A percentile compares a stretch with the other conserved stretches of the same genome.
Evolutionary conservation across 2,329 filamentous ascomycete genomes (phyloP).

Genomic region (Microdochium paspali): DNA sequence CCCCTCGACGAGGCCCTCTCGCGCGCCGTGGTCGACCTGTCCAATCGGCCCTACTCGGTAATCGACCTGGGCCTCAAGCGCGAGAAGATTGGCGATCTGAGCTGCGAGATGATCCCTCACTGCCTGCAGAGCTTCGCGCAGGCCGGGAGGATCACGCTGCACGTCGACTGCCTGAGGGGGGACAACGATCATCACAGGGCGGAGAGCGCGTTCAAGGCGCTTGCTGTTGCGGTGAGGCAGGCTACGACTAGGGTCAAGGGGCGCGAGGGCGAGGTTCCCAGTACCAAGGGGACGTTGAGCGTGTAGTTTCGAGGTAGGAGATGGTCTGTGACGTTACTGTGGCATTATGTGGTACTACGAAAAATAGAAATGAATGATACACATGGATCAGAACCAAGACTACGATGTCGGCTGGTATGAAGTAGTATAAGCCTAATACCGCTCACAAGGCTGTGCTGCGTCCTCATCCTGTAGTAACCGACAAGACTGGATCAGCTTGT

Average conservation of each 20-base stretch:
- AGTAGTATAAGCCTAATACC: too few relatives aligned
- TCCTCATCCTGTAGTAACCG: too few relatives aligned
- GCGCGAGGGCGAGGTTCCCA: conserved; percentile 85
- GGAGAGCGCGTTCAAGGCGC: conserved; percentile 93
- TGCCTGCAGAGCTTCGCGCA: conserved; percentile 91
- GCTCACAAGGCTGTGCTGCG: too few relatives aligned
- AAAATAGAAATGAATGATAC: too few relatives aligned
- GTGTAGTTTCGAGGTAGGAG: too few relatives aligned
- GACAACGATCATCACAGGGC: conserved; percentile 94
- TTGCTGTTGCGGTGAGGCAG: conserved; percentile 75
- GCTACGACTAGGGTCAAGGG: conserved; percentile 69
- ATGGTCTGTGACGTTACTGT: too few relatives aligned
- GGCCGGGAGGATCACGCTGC: conserved; percentile 81
- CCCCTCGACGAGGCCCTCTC: conserved; percentile 94
- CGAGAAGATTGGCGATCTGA: conserved; percentile 89
- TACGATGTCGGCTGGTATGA: too few relatives aligned
- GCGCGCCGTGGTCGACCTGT: conserved; percentile 88
- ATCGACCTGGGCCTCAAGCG: conserved; percentile 76
- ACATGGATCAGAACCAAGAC: too few relatives aligned
- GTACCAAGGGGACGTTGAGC: conserved; percentile 86
- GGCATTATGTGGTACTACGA: too few relatives aligned
- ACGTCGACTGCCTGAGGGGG: conserved; percentile 85
- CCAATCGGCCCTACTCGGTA: conserved; percentile 80
- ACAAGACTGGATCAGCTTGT: too few relatives aligned
- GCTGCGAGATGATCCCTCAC: conserved; percentile 95